A percentile compares a stretch with the other conserved stretches of the same genome.
These are phyloP conservation scores for Lepidopterella palustris DNA, from an alignment of 495 filamentous ascomycete species.

Conservation along the genomic window DNA sequence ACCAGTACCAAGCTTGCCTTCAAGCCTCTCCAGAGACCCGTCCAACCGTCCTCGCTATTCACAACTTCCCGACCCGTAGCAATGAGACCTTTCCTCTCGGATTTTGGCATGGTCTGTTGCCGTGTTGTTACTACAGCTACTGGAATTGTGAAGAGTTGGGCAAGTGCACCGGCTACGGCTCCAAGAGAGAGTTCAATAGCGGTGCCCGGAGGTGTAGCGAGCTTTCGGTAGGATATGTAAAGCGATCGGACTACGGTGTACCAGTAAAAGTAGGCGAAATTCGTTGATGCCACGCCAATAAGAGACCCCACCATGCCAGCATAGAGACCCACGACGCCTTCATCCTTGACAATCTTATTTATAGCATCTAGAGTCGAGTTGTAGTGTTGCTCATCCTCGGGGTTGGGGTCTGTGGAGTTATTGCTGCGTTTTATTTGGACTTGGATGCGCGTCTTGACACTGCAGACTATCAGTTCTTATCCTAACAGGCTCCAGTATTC, in stretches of 20 bases:
- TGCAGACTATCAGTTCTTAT: conserved; percentile 31
- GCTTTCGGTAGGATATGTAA: conserved; percentile 63
- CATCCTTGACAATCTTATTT: conserved; percentile 72
- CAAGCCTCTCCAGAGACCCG: conserved; percentile 86
- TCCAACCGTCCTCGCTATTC: conserved; percentile 80
- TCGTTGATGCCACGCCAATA: conserved; percentile 89
- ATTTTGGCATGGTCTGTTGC: conserved; percentile 85
- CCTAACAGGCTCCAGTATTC: background rate
- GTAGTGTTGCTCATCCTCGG: conserved; percentile 58
- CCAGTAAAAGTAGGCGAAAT: conserved; percentile 99
- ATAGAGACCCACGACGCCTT: conserved; percentile 79
- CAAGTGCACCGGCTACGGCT: conserved; percentile 81
- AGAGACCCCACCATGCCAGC: conserved; percentile 80
- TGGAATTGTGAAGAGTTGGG: conserved; percentile 93
- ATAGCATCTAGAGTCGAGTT: conserved; percentile 81
- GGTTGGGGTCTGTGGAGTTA: conserved; percentile 31
- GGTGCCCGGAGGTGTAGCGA: conserved; percentile 66
- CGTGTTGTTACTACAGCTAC: conserved; percentile 92
- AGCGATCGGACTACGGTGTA: conserved; percentile 82
- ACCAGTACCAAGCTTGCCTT: conserved; percentile 97
- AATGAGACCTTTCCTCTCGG: conserved; percentile 76
- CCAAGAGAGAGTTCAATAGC: conserved; percentile 80
- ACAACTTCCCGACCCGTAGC: conserved; percentile 88
- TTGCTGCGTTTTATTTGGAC: conserved; percentile 78
- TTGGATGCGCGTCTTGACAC: conserved; percentile 94